Evolutionary conservation across 177 flowering plant species (phyloP), one percentile per base, ranked within the genome.

Genomic region (Telopea speciosissima): DNA sequence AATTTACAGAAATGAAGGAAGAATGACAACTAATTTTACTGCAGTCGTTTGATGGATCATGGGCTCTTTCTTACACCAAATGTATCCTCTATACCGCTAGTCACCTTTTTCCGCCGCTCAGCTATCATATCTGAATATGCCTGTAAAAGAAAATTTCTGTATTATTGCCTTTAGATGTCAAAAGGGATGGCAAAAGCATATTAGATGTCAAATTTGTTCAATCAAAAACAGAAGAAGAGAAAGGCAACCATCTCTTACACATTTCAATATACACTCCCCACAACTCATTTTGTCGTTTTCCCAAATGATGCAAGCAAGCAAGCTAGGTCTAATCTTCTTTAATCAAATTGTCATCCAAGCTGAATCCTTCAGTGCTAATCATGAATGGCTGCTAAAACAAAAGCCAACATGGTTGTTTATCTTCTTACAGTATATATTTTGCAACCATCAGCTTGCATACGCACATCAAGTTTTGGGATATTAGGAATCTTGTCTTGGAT

Each of bases 121-220:
- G 85, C 84, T 60, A 90, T 92, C 97, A 89, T 90, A 14, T 84
- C 81, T 42, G 87, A 23, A 78, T 92, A 92, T 68, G 83, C 88
- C 96, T 90, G 89, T 44, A 62, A 75, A 74, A 68, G 62, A 11
- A 21, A 21, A 67, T 56, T 62, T 13, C 7, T 6, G 40, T 36
- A 6, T 36, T 36, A 36, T 5, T 36, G 40, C 40, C 40, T 36
- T 36, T n/a, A n/a, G n/a, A n/a, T n/a, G n/a, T n/a, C n/a, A n/a
- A n/a, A n/a, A n/a, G n/a, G n/a, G n/a, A n/a, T n/a, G n/a, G 40
- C 7, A 36, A 36, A 36, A 36, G 40, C 3, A 28, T 28, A 0
- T 28, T 28, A 36, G 40, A 36, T 36, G 9, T 8, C 40, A 5
- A 36, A 1, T 36, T 8, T 8, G 0, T 36, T 36, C 40, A 36